Conservation (phyloP, 306 rosid genomes). For the Senna tora region DNA sequence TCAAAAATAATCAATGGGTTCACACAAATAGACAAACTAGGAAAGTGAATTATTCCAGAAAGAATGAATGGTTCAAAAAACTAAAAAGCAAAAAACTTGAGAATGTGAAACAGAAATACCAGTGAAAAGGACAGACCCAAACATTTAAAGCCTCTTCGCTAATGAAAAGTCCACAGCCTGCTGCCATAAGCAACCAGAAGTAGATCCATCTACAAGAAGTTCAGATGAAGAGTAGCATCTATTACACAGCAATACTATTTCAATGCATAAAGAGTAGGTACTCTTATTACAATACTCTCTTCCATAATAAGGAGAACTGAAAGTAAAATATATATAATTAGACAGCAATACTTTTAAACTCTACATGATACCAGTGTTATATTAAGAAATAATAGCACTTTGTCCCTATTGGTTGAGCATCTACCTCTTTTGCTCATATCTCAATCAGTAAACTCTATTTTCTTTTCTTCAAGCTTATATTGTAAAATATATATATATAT, state of each 20-base stretch:
- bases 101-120: constrained; percentile 58
- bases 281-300: not conserved
- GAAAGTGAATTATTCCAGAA: not conserved
- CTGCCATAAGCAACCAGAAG: constrained; percentile 83
- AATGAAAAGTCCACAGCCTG: constrained; percentile 73
- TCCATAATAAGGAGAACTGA: not conserved
- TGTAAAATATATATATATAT: not conserved
- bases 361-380: not conserved
- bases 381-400: not conserved
- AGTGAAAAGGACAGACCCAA: constrained; percentile 68
- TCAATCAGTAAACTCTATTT: not conserved
- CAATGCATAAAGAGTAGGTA: not conserved
- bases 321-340: too few species aligned
- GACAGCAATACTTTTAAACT: too few species aligned
- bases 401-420: not conserved
- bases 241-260: not conserved
- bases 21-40: constrained; percentile 5
- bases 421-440: not conserved
- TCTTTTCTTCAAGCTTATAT: not conserved
- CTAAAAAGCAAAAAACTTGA: constrained; percentile 10
- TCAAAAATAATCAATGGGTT: constrained; percentile 31
- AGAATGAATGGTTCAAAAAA: constrained; percentile 27
- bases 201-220: constrained; percentile 65
- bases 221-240: not conserved
- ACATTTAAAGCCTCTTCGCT: constrained; percentile 78